phyloP scores from a whole-genome alignment of 306 rosid genomes.

The Castanea sativa region DNA sequence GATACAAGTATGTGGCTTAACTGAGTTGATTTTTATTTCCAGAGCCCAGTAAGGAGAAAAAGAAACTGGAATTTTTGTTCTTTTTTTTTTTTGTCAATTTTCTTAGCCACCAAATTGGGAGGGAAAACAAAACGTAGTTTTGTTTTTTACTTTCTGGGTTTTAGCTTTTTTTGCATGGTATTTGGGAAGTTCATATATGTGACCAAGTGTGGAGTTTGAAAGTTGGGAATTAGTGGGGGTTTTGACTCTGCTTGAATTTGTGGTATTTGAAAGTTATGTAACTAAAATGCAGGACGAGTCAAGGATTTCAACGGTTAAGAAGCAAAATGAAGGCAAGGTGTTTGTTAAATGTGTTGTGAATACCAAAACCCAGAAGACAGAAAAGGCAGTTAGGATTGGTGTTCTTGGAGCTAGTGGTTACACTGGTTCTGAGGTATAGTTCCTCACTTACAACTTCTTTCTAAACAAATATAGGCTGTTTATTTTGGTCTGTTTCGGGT shows the following conservation, averaged over 20 bases:
- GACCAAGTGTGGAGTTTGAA: neutral
- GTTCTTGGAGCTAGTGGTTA: constrained; percentile 99
- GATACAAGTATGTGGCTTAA: neutral
- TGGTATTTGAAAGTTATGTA: neutral
- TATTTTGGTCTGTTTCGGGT: neutral
- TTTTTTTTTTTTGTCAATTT: neutral
- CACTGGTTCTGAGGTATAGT: constrained; percentile 91
- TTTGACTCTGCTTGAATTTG: neutral
- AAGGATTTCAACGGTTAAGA: constrained; percentile 25
- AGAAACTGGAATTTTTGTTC: neutral
- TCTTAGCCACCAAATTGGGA: neutral
- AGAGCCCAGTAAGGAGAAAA: neutral
- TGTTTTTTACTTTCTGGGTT: neutral
- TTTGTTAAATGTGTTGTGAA: constrained; percentile 59
- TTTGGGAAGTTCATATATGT: neutral
- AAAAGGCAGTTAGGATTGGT: constrained; percentile 68
- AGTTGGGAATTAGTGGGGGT: neutral
- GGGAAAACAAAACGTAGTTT: neutral
- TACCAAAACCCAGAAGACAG: constrained; percentile 34
- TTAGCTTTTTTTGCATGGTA: neutral
- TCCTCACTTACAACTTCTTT: neutral
- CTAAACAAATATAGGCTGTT: neutral
- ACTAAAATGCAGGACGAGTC: constrained; percentile 24
- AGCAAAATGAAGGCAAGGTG: constrained; percentile 37
- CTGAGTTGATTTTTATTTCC: neutral